Evolutionary conservation across 192 early-diverging fungal species (phyloP).

Genomic region (Chytriomyces confervae): DNA sequence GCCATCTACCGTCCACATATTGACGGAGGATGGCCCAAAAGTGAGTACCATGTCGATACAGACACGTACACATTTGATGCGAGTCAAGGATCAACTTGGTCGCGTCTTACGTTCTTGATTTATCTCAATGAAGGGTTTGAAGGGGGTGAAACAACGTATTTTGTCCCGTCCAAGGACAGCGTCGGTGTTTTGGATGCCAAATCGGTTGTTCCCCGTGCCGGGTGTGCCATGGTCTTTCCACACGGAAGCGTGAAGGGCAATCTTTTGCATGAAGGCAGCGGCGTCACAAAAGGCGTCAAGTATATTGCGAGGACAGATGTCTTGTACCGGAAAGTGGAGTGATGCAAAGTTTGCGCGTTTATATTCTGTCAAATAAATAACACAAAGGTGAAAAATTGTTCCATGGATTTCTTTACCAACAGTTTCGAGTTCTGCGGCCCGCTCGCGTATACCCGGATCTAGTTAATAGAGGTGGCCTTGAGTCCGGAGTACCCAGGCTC

Average conservation of each 20-base stretch:
- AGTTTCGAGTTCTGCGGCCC: too few species aligned
- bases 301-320: constrained; percentile 59
- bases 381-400: too few species aligned
- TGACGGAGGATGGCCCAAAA: constrained; percentile 70
- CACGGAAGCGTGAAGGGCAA: constrained; percentile 52
- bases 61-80: constrained; percentile 67
- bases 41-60: constrained; percentile 36
- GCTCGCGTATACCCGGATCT: too few species aligned
- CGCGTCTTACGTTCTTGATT: constrained; percentile 54
- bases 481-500: too few species aligned
- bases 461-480: too few species aligned
- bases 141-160: constrained; percentile 57
- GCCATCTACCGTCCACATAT: constrained; percentile 71
- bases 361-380: not conserved
- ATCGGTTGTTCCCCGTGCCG: constrained; percentile 45
- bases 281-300: constrained; percentile 49
- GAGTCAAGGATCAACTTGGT: constrained; percentile 45
- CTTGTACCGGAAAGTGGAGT: constrained; percentile 38
- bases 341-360: not conserved
- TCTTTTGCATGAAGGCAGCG: constrained; percentile 56
- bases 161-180: constrained; percentile 41
- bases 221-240: constrained; percentile 55
- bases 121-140: constrained; percentile 58
- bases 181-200: constrained; percentile 51
- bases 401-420: too few species aligned